phyloP scores from a whole-genome alignment of 2,329 filamentous ascomycete genomes.

The Fusarium sp. region DNA sequence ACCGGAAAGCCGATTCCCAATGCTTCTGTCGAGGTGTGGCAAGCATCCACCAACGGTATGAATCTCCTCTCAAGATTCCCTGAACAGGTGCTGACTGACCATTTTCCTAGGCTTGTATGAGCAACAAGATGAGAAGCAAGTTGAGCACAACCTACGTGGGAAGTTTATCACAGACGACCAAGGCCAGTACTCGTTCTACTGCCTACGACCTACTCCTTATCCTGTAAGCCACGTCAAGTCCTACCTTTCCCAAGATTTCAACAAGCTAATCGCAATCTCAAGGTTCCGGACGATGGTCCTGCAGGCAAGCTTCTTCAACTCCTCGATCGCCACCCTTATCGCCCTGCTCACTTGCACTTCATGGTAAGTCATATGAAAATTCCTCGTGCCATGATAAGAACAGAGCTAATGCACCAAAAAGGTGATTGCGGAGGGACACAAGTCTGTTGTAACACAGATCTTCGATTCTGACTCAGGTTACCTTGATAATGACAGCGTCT shows the following conservation, averaged over 20 bases:
- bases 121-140: slow-evolving; percentile 79
- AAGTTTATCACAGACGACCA: slow-evolving; percentile 77
- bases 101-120: slow-evolving; percentile 67
- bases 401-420: slow-evolving; percentile 29
- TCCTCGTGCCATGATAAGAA: rapidly evolving
- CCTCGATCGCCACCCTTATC: slow-evolving; percentile 69
- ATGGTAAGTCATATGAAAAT: slow-evolving; percentile 56
- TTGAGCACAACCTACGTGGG: slow-evolving; percentile 81
- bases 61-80: background rate
- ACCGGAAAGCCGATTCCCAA: slow-evolving; percentile 76
- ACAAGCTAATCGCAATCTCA: background rate
- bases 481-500: slow-evolving; percentile 43
- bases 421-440: slow-evolving; percentile 70
- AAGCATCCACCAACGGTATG: slow-evolving; percentile 79
- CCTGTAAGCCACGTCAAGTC: slow-evolving; percentile 53
- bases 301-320: slow-evolving; percentile 66
- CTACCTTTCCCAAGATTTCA: background rate
- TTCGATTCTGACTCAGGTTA: slow-evolving; percentile 55
- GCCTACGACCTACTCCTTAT: slow-evolving; percentile 72
- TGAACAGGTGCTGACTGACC: background rate
- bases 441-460: slow-evolving; percentile 79
- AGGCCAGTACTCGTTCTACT: slow-evolving; percentile 75
- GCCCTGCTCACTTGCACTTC: slow-evolving; percentile 74
- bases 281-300: slow-evolving; percentile 65
- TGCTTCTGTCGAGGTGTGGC: slow-evolving; percentile 83